phyloP scores from a whole-genome alignment of 202 grass and related monocot species.

The Brachypodium distachyon region DNA sequence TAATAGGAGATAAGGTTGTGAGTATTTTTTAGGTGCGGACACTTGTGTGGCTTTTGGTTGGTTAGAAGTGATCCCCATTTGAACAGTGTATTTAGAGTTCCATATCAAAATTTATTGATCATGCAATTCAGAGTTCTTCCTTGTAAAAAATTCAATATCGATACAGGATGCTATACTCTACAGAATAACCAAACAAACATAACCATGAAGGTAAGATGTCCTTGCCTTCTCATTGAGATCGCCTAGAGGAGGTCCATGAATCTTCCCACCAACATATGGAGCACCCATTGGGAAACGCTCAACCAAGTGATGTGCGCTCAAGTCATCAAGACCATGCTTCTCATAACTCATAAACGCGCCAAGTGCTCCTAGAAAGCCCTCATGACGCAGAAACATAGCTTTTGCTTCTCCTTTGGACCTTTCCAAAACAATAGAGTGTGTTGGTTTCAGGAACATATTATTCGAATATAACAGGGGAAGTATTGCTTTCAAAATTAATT shows the following conservation, averaged over 20 bases:
- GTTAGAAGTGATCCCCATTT: not conserved
- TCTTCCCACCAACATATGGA: constrained; percentile 88
- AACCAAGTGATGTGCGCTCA: constrained; percentile 85
- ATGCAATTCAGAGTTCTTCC: not conserved
- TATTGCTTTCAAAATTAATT: constrained; percentile 10
- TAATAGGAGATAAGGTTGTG: not conserved
- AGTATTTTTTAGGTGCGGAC: not conserved
- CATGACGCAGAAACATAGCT: constrained; percentile 97
- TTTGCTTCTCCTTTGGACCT: constrained; percentile 90
- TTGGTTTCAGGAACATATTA: constrained; percentile 3
- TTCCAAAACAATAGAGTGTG: not conserved
- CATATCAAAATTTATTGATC: not conserved
- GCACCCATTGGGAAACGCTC: constrained; percentile 98
- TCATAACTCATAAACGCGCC: constrained; percentile 98
- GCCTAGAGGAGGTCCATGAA: constrained; percentile 90
- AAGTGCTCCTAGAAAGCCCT: constrained; percentile 93
- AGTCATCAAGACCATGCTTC: constrained; percentile 92
- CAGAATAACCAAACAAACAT: constrained; percentile 12
- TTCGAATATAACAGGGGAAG: not conserved
- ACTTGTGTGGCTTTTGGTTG: not conserved
- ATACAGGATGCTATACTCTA: not conserved
- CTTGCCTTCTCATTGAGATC: constrained; percentile 93
- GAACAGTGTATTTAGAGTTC: too few relatives aligned
- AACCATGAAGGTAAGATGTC: not conserved
- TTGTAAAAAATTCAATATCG: not conserved